Conservation (phyloP, 331 rosid genomes). For the Quercus phellos region DNA sequence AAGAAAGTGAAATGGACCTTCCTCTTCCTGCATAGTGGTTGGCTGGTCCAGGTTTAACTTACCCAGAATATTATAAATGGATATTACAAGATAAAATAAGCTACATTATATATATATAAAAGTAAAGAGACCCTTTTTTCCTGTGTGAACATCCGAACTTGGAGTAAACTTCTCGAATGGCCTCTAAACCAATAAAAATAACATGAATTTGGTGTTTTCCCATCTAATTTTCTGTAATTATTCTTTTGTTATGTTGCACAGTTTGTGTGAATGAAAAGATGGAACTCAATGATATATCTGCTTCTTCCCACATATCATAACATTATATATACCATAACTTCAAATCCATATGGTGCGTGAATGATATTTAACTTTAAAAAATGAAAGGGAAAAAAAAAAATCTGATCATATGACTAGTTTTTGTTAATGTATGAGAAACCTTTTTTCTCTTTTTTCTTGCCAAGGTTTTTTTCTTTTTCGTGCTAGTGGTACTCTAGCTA, state of each 20-base stretch:
- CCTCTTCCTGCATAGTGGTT: background rate
- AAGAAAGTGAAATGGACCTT: background rate
- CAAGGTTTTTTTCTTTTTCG: background rate
- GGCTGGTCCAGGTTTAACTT: slow-evolving; percentile 1
- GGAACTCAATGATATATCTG: too few species aligned
- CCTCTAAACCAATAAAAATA: too few species aligned
- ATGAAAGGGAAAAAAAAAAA: background rate
- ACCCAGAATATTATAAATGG: background rate
- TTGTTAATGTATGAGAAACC: background rate
- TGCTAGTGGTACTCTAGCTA: background rate
- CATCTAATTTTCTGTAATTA: background rate
- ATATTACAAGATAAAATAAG: background rate
- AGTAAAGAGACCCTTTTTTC: background rate
- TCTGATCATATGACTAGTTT: background rate
- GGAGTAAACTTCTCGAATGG: background rate
- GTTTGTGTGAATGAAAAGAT: background rate
- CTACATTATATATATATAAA: background rate
- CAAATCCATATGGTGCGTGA: too few species aligned
- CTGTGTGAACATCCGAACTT: background rate
- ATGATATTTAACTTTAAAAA: background rate
- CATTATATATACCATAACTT: too few species aligned
- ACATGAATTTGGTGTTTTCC: background rate
- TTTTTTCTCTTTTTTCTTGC: background rate
- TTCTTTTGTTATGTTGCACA: background rate
- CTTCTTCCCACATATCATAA: too few species aligned